A percentile compares a stretch with the other conserved stretches of the same genome.
Evolutionary conservation across 768 basidiomycete genomes (phyloP).

Genomic region (Clathrus columnatus): DNA sequence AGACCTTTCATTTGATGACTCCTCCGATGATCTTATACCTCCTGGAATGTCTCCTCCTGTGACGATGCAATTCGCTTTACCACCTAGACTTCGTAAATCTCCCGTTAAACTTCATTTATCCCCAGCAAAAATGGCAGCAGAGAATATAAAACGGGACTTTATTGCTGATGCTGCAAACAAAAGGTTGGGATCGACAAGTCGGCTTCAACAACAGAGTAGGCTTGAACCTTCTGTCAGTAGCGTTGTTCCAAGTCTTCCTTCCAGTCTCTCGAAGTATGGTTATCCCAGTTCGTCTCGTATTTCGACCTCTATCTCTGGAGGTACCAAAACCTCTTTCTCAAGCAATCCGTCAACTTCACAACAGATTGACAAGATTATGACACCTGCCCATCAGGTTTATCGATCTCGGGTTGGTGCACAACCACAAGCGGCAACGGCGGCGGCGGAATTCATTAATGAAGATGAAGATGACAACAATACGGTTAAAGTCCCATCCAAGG

Average conservation of each 20-base stretch:
- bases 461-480: background rate
- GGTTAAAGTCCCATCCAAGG: too few species aligned
- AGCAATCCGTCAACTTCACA: background rate
- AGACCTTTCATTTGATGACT: conserved; percentile 19
- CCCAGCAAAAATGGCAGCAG: conserved; percentile 63
- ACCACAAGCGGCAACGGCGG: background rate
- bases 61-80: conserved; percentile 43
- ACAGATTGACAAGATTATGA: background rate
- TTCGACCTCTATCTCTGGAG: conserved; percentile 43
- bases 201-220: background rate
- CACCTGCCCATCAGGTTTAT: conserved; percentile 3
- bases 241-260: conserved; percentile 9
- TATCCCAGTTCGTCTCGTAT: conserved; percentile 12
- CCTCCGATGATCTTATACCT: conserved; percentile 19
- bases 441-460: background rate
- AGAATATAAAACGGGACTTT: conserved; percentile 57
- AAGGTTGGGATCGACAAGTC: conserved; percentile 10
- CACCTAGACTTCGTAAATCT: conserved; percentile 26
- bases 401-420: background rate
- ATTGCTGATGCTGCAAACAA: conserved; percentile 43
- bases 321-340: conserved; percentile 43
- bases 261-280: conserved; percentile 11
- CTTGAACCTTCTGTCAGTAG: conserved; percentile 4
- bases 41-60: conserved; percentile 43
- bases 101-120: conserved; percentile 44